These are phyloP conservation scores for Mycena citricolor DNA, from an alignment of 1,284 basidiomycete genomes.

Conservation along the genomic window DNA sequence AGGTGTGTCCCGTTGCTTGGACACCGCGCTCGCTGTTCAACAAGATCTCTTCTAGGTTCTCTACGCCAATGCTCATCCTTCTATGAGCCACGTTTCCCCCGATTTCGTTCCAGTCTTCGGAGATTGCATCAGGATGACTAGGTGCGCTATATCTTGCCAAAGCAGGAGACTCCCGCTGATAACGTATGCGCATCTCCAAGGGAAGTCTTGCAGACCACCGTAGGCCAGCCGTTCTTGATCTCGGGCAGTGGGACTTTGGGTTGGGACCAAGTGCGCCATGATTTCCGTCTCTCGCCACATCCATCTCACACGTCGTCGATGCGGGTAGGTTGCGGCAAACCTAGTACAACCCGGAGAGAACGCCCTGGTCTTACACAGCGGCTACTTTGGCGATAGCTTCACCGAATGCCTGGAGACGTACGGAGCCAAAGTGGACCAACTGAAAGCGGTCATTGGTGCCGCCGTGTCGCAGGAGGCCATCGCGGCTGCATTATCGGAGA, in stretches of 20 bases:
- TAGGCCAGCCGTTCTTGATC: conserved; percentile 86
- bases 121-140: conserved; percentile 86
- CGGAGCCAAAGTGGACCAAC: conserved; percentile 86
- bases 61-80: conserved; percentile 83
- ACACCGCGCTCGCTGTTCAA: conserved; percentile 10
- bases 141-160: too few species aligned
- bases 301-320: conserved; percentile 3
- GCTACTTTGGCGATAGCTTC: conserved; percentile 90
- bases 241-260: conserved; percentile 95
- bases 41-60: conserved; percentile 38
- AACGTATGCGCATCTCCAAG: too few species aligned
- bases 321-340: conserved; percentile 71
- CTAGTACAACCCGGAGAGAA: conserved; percentile 80
- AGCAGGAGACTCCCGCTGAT: too few species aligned
- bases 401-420: conserved; percentile 84
- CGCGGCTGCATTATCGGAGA: conserved; percentile 73
- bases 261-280: conserved; percentile 72
- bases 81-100: conserved; percentile 87
- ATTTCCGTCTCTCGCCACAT: background rate
- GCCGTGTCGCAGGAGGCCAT: conserved; percentile 67
- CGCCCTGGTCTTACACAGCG: conserved; percentile 79
- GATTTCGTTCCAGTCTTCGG: conserved; percentile 92
- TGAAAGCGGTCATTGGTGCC: conserved; percentile 83
- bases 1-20: conserved; percentile 44
- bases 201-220: conserved; percentile 74